Evolutionary conservation across 164 flowering plant genomes (phyloP).

Genomic region (Vitis rotundifolia): DNA sequence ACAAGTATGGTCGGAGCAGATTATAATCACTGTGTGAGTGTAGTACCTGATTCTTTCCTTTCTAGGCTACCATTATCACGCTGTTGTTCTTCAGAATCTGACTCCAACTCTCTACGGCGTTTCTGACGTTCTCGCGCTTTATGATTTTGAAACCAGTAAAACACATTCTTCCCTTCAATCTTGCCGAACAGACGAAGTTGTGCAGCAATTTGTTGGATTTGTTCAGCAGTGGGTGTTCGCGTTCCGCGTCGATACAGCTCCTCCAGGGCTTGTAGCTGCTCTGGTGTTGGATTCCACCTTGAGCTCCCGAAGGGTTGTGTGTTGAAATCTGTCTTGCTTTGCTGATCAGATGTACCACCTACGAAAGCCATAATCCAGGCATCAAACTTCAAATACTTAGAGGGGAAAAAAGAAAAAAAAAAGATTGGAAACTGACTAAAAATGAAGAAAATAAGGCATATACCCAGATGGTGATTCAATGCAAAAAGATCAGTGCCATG

Average conservation of each 20-base stretch:
- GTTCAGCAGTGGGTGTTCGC: slow-evolving; percentile 36
- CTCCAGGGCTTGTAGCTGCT: slow-evolving; percentile 44
- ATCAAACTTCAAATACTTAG: too few relatives aligned
- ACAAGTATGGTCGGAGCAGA: too few relatives aligned
- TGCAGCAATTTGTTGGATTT: slow-evolving; percentile 47
- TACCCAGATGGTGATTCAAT: slow-evolving; percentile 7
- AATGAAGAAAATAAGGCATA: neutral
- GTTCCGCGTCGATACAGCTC: slow-evolving; percentile 39
- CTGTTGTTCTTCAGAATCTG: neutral
- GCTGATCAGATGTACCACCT: neutral
- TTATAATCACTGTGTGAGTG: too few relatives aligned
- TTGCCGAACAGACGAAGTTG: slow-evolving; percentile 42
- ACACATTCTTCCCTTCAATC: slow-evolving; percentile 56
- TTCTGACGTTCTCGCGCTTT: slow-evolving; percentile 54
- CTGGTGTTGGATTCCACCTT: slow-evolving; percentile 54
- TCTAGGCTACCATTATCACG: neutral
- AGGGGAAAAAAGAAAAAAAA: neutral
- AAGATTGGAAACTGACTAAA: neutral
- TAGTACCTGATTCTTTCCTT: slow-evolving; percentile 10
- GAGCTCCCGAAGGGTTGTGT: slow-evolving; percentile 7
- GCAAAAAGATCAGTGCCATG: neutral
- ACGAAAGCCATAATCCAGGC: neutral
- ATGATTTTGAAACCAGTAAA: slow-evolving; percentile 62
- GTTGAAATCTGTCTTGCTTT: neutral
- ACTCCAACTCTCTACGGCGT: slow-evolving; percentile 29